Percentiles rank a stretch among this genome's conserved stretches.
phyloP scores from a whole-genome alignment of 129 eudicot genomes.

The Centella asiatica region DNA sequence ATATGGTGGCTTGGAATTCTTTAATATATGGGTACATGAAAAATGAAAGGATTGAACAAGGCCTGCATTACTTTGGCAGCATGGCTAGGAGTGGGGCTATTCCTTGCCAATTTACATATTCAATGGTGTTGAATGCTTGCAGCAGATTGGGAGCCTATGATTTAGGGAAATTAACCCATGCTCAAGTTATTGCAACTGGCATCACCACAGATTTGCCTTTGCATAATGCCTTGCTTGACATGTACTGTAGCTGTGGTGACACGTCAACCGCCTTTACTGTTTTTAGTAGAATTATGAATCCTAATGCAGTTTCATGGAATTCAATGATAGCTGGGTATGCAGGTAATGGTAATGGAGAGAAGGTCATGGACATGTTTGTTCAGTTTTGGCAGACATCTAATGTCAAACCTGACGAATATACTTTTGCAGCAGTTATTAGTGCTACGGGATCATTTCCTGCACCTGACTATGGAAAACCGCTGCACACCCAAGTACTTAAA shows the following conservation, averaged over 20 bases:
- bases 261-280: constrained; percentile 26
- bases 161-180: constrained; percentile 49
- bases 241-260: constrained; percentile 70
- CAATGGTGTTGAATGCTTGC: constrained; percentile 61
- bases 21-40: constrained; percentile 55
- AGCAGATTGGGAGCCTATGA: constrained; percentile 35
- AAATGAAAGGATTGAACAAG: constrained; percentile 36
- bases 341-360: constrained; percentile 31
- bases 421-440: constrained; percentile 55
- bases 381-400: constrained; percentile 19
- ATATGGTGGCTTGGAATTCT: constrained; percentile 69
- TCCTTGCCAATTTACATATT: constrained; percentile 62
- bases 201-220: constrained; percentile 47
- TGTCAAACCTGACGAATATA: constrained; percentile 62
- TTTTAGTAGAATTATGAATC: constrained; percentile 42
- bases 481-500: constrained; percentile 55
- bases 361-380: constrained; percentile 41
- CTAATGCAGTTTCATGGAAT: constrained; percentile 86
- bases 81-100: constrained; percentile 33
- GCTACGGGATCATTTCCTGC: constrained; percentile 45
- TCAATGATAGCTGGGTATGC: constrained; percentile 55
- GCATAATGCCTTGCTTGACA: constrained; percentile 19
- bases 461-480: constrained; percentile 48
- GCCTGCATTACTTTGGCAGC: constrained; percentile 31
- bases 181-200: constrained; percentile 38